Conservation (phyloP, 768 basidiomycete species). For the Pleurotus sapidus region DNA sequence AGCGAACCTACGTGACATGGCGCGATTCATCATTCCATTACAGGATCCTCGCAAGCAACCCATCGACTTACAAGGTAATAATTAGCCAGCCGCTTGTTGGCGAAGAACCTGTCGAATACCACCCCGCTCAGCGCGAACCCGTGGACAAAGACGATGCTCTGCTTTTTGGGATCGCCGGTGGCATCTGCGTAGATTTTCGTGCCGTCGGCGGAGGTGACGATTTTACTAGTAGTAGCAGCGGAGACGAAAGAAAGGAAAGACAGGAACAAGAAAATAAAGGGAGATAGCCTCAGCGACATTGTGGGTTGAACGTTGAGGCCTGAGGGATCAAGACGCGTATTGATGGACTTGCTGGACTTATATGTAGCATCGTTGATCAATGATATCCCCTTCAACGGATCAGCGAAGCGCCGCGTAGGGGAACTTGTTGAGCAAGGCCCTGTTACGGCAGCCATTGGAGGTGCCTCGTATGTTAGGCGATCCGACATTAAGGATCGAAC, state of each 20-base stretch:
- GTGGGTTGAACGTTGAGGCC: no score
- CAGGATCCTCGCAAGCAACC: no score
- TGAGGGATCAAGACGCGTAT: no score
- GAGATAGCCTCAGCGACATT: conserved; percentile 13
- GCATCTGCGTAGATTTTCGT: conserved; percentile 26
- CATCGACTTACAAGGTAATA: conserved; percentile 1
- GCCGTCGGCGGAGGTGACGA: conserved; percentile 25
- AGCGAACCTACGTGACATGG: conserved; percentile 22
- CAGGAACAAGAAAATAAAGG: conserved; percentile 20
- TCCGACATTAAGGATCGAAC: no score
- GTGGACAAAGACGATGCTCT: conserved; percentile 10
- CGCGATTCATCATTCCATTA: no score
- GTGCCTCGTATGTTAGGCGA: no score
- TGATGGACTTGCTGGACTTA: no score
- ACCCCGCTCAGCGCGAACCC: conserved; percentile 3
- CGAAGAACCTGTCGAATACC: conserved; percentile 7
- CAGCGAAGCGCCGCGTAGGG: no score
- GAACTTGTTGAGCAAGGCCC: no score
- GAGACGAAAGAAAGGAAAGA: neutral
- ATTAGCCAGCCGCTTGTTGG: neutral
- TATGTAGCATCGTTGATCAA: no score
- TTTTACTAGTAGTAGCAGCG: neutral
- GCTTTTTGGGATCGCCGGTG: conserved; percentile 3
- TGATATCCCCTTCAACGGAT: no score
- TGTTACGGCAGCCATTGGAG: no score